Evolutionary conservation across 371 early-diverging fungal species (phyloP), one percentile per base, ranked within the genome.

Genomic region (Syncephalastrum monosporum): DNA sequence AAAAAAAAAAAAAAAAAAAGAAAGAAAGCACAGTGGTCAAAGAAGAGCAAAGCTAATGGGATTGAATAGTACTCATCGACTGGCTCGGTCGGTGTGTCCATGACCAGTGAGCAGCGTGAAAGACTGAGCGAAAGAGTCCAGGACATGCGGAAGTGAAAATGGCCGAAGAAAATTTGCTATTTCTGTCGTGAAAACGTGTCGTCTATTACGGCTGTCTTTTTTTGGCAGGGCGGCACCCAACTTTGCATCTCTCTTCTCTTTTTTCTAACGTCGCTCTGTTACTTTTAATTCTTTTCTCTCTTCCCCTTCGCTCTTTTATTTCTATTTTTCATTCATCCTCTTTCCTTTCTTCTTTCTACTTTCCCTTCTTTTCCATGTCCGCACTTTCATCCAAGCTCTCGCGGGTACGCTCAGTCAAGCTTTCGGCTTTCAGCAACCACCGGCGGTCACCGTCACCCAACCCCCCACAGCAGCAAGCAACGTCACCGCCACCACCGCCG

Each of bases 331-430:
- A 29, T 59, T 57, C 55, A 6, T 47, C 48, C 57, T 54, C 50
- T 50, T 50, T 43, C 43, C 13, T 55, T 53, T 55, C 29, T 29
- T 45, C 19, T 42, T 45, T 55, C 27, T 46, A n/a, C 13, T 42
- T 45, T 38, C 14, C 21, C 7, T 21, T 51, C 53, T 17, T 60
- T 14, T 47, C 24, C 47, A 69, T 68, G 68, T 63, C 68, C 16
- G 58, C 61, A 3, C 68, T 71, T 57, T 65, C 71, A 14, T 68
- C 72, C 33, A 75, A 69, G 54, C 60, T 72, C 38, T 57, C 56
- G 19, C 63, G 66, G 52, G 64, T 75, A 41, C 63, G 64, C 29
- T 71, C 75, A n/a, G 63, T 71, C 5, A 70, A 64, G 48, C 65
- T 70, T 25, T 60, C 65, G 15, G 46, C 62, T 41, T 59, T 55